Evolutionary conservation across 2,329 filamentous ascomycete genomes (phyloP).

Genomic region (Didymella exigua): DNA sequence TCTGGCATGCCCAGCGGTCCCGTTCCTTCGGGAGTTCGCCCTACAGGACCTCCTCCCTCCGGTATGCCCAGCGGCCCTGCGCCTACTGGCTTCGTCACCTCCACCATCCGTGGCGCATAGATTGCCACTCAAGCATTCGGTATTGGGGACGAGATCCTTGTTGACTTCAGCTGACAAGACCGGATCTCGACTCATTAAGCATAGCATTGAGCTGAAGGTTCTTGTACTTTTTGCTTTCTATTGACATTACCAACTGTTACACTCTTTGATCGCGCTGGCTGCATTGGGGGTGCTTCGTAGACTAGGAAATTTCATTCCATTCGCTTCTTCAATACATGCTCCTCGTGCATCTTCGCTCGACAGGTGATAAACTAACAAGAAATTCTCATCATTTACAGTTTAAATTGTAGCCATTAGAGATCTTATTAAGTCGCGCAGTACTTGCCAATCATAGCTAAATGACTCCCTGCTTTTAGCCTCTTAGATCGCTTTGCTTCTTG

Average conservation of each 20-base stretch:
- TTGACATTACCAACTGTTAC: conserved; percentile 1
- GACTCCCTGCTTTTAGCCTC: no score
- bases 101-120: conserved; percentile 8
- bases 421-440: no score
- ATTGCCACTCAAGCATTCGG: not conserved
- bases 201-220: not conserved
- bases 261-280: conserved; percentile 14
- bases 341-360: no score
- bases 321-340: not conserved
- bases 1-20: not conserved
- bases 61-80: not conserved
- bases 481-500: no score
- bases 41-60: not conserved
- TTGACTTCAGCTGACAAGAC: not conserved
- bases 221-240: conserved; percentile 6
- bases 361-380: no score
- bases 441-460: no score
- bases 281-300: not conserved
- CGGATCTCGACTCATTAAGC: not conserved
- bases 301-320: not conserved
- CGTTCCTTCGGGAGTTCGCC: not conserved
- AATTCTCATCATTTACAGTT: no score
- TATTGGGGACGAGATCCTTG: not conserved
- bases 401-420: no score
- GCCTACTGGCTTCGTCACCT: conserved; percentile 10